These are phyloP conservation scores for Neostapfia colusana DNA, from an alignment of 176 grass and related monocot genomes.

Conservation along the genomic window DNA sequence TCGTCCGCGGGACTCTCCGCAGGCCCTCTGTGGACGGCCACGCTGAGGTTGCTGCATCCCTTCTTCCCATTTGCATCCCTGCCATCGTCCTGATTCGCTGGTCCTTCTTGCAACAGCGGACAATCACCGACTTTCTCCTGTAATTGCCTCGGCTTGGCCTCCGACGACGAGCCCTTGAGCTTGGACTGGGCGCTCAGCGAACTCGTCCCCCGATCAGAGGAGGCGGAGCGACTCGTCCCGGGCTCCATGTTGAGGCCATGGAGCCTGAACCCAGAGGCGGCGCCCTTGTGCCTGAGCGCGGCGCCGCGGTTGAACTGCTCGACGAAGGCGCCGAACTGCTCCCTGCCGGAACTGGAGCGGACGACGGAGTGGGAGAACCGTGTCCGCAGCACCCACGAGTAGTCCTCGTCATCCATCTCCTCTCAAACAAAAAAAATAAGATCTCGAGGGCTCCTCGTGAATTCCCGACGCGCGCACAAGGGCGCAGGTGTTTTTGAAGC, in stretches of 20 bases:
- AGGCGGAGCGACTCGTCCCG: constrained; percentile 7
- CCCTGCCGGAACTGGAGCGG: constrained; percentile 43
- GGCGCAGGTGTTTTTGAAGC: neutral
- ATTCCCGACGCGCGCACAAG: neutral
- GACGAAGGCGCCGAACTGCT: constrained; percentile 51
- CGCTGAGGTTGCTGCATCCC: constrained; percentile 8
- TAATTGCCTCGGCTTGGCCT: neutral
- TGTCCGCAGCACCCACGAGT: constrained; percentile 83
- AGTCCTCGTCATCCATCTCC: constrained; percentile 64
- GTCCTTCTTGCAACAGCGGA: neutral
- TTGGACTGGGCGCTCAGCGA: neutral
- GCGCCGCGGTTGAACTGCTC: constrained; percentile 51
- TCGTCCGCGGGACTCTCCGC: neutral
- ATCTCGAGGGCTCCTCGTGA: neutral
- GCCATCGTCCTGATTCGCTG: constrained; percentile 4
- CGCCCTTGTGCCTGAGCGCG: constrained; percentile 37
- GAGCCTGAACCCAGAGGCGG: constrained; percentile 40
- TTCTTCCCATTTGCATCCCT: constrained; percentile 18
- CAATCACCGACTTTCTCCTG: constrained; percentile 7
- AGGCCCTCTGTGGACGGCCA: neutral
- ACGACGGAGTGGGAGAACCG: constrained; percentile 76
- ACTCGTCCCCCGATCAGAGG: constrained; percentile 2
- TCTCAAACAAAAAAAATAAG: neutral
- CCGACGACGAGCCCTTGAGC: neutral
- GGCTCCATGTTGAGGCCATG: constrained; percentile 47